These are phyloP conservation scores for Cercospora sp. DNA, from an alignment of 2,329 filamentous ascomycete species.

Conservation along the genomic window DNA sequence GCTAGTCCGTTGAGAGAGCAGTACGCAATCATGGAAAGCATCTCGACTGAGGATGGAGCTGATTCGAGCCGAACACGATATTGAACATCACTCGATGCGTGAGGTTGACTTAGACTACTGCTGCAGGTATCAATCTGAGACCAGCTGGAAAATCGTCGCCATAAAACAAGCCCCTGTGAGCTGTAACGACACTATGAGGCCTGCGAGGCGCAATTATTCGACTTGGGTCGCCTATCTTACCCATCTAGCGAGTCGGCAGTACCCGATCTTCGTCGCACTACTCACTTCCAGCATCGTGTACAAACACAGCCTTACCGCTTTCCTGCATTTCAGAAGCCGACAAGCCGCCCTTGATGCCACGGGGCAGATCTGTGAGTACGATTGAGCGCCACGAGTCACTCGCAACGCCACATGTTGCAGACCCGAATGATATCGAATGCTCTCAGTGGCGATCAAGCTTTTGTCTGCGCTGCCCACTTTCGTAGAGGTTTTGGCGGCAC, in stretches of 20 bases:
- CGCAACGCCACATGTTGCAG: conserved; percentile 20
- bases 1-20: neutral
- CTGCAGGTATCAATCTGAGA: too few species aligned
- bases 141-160: too few species aligned
- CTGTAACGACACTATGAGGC: neutral
- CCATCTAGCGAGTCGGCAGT: too few species aligned
- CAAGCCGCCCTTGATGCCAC: neutral
- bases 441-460: neutral
- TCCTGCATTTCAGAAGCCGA: conserved; percentile 1
- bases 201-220: neutral
- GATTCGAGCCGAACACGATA: too few species aligned
- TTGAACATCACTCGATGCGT: too few species aligned
- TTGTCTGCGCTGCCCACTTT: neutral
- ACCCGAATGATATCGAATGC: neutral
- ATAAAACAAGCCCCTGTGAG: too few species aligned
- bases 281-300: neutral
- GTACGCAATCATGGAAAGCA: neutral
- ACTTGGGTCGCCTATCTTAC: neutral
- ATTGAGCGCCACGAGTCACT: neutral
- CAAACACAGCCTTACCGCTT: conserved; percentile 7
- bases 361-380: conserved; percentile 9
- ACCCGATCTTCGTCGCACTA: neutral
- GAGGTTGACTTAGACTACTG: too few species aligned
- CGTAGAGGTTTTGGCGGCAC: neutral
- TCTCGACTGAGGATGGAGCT: too few species aligned